Evolutionary conservation across 2,329 filamentous ascomycete genomes (phyloP), one percentile per base, ranked within the genome.

Genomic region (Dryadomyces quercus-mongolicae): DNA sequence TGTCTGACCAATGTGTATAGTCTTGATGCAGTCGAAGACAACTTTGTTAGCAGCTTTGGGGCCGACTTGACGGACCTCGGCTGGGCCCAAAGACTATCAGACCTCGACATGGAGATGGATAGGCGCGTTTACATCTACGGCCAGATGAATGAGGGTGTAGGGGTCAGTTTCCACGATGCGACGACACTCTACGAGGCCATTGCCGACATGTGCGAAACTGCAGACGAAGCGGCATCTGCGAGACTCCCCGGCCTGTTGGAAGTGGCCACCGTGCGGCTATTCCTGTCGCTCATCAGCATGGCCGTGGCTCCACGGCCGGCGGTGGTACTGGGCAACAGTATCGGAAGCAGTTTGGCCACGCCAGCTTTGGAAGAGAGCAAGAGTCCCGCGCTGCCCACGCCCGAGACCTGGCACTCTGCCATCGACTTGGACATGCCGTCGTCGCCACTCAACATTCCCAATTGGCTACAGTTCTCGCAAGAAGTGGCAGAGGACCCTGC

Each of bases 281-380:
- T 55, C 34, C 54, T 60, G 21, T 52, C 61, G 16, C 60, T 61
- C 50, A 57, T 61, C 20, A 60, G 58, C 52, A 48, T 60, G 25
- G 49, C 54, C 2, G 53, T 61, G n/a, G 55, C 53, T 20, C 53
- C 59, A 20, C 56, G 36, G 6, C 49, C 44, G n/a, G 10, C 44
- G 6, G 15, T n/a, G 25, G 10, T 40, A 2, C 36, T 40, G 3
- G 36, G 36, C 36, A 4, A 3, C 36, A 2, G 3, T 9, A 12
- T 12, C 36, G 36, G 15, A 16, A 9, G 8, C 36, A 9, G 4
- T 20, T 9, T 40, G 18, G 52, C 49, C 21, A 51, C 42, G 8
- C 42, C 22, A 6, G 51, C 50, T 1, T 43, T 51, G 31, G 46
- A 40, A 3, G 42, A 21, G n/a, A 31, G 7, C 2, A n/a, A 10